Conservation (phyloP, 805 yeast species). For the Candida nonsorbophila region DNA sequence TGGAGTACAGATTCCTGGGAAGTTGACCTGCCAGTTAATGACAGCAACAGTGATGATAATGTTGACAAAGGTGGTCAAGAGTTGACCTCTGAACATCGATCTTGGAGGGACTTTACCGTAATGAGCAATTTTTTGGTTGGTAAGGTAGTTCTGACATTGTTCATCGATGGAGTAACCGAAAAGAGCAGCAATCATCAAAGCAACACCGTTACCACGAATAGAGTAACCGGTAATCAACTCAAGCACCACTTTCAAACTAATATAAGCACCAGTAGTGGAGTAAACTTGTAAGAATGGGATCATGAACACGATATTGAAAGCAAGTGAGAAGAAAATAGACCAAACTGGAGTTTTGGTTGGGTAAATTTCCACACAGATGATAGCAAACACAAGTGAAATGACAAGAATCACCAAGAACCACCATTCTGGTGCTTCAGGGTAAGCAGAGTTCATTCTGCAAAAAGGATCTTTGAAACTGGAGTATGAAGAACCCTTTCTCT, state of each 20-base stretch:
- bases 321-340: conserved; percentile 15
- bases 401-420: conserved; percentile 4
- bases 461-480: conserved; percentile 6
- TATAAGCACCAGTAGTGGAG: conserved; percentile 10
- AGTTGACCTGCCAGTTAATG: conserved; percentile 12
- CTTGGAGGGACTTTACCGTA: conserved; percentile 38
- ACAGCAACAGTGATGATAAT: conserved; percentile 18
- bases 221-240: conserved; percentile 22
- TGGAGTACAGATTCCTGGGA: conserved; percentile 16
- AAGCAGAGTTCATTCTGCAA: conserved; percentile 7
- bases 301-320: conserved; percentile 15
- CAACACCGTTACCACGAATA: conserved; percentile 19
- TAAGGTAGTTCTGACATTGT: conserved; percentile 24
- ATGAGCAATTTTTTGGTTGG: conserved; percentile 29
- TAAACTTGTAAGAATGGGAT: conserved; percentile 13
- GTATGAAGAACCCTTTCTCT: conserved; percentile 5
- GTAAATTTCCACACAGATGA: no score
- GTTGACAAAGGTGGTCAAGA: conserved; percentile 14
- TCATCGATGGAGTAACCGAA: conserved; percentile 23
- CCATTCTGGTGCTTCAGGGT: conserved; percentile 39
- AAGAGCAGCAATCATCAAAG: conserved; percentile 16
- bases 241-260: conserved; percentile 13
- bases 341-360: conserved; percentile 17
- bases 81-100: conserved; percentile 29
- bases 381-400: conserved; percentile 18